Base-by-base conservation (phyloP, 495 filamentous ascomycete species). In the Penicillium bialowiezense region DNA sequence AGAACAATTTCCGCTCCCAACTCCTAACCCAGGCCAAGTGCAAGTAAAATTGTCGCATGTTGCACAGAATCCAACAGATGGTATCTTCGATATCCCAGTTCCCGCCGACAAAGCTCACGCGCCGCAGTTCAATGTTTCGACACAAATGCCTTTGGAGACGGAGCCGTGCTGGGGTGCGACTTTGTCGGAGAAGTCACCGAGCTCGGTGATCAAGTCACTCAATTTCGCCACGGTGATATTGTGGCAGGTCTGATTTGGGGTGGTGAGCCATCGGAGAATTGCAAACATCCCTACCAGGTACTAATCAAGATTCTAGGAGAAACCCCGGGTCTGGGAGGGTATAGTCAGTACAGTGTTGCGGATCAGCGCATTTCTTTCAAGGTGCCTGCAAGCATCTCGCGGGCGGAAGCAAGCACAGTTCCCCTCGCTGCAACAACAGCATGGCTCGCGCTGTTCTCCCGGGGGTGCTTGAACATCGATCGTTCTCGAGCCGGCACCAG, bases 111-210 rank as follows among this genome's bases (percentile, higher is more conserved):
- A 28, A 4, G 8, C n/a, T 34, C 21, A 21, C 32, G 28, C 24
- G 43, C 17, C 9, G 8, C 19, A 64, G 65, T 64, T 5, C 41
- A 63, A 52, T 38, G 50, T 3, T 56, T 69, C 33, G 64, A 67
- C 31, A 3, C 3, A 1, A 62, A 63, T 43, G 52, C 51, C 8
- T 69, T 65, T 43, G 65, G 56, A 5, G 53, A 65, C n/a, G 64
- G 58, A 2, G 58, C 54, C 10, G 62, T 79, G 19, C 59, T 83
- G 2, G 80, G 80, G 20, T 63, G 59, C 48, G 82, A 85, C 50
- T 67, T 78, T 18, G 68, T 77, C 2, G 82, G 82, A 29, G 66
- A 70, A 4, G 64, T 85, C 13, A 64, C 59, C 7, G 69, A 67
- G 15, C 60, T 80, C n/a, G 81, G 81, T 18, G 44, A 55, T 2